These are phyloP conservation scores for Ceratocystis smalleyi DNA, from an alignment of 2,329 filamentous ascomycete genomes.

Conservation along the genomic window DNA sequence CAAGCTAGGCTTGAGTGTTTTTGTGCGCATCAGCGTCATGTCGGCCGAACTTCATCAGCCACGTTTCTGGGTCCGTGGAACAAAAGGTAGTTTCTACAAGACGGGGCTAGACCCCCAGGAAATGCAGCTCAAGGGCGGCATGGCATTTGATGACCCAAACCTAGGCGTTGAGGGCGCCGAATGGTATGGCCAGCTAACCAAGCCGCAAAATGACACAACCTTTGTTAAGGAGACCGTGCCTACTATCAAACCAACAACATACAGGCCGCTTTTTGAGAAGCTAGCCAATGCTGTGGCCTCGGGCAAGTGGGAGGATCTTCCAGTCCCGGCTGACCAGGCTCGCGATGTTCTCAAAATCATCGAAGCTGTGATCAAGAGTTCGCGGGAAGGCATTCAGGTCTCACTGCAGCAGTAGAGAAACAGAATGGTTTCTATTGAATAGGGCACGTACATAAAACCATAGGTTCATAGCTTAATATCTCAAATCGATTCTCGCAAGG, in stretches of 20 bases:
- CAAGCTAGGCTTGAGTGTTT: slow-evolving; percentile 41
- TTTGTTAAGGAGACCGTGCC: slow-evolving; percentile 36
- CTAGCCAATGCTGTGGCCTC: slow-evolving; percentile 33
- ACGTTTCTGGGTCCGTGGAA: slow-evolving; percentile 62
- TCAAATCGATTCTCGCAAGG: slow-evolving; percentile 6
- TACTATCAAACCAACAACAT: slow-evolving; percentile 51
- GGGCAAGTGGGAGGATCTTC: slow-evolving; percentile 35
- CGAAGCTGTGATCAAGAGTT: slow-evolving; percentile 37
- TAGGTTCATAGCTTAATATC: not conserved
- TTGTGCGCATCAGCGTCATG: slow-evolving; percentile 55
- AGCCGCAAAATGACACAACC: slow-evolving; percentile 36
- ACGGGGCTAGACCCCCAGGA: slow-evolving; percentile 57
- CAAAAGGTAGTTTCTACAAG: slow-evolving; percentile 62
- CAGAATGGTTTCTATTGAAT: not conserved
- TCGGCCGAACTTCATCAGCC: slow-evolving; percentile 54
- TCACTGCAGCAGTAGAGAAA: slow-evolving; percentile 2
- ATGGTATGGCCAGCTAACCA: slow-evolving; percentile 43
- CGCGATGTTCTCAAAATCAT: slow-evolving; percentile 38
- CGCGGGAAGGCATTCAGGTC: slow-evolving; percentile 32
- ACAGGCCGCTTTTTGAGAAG: slow-evolving; percentile 48
- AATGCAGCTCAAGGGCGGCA: slow-evolving; percentile 51
- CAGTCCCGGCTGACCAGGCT: slow-evolving; percentile 38
- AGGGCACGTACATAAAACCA: not conserved
- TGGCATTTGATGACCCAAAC: slow-evolving; percentile 41
- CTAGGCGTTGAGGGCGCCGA: slow-evolving; percentile 49